Evolutionary conservation across 345 rosid genomes (phyloP), one percentile per base, ranked within the genome.

Genomic region (Populus euphratica): DNA sequence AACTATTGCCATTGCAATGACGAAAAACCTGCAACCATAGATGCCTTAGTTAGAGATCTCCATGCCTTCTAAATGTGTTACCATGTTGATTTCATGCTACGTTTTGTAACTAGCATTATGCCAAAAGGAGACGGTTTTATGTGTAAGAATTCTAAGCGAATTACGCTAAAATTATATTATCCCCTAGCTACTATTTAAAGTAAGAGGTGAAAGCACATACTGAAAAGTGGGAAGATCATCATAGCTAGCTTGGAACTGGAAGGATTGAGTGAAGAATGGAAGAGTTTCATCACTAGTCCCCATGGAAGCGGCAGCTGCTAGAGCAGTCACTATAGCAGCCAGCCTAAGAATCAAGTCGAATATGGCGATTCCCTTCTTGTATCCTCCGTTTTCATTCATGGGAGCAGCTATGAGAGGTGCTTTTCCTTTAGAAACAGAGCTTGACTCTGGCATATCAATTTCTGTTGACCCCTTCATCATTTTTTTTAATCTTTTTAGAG

Each of bases 261-360:
- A 87, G 90, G 91, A 95, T 83, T 89, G 99, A 70, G 96, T 93
- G 86, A 91, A 90, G 84, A 95, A 91, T 31, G 99, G 99, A 38
- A 95, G 94, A 33, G 91, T 86, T 52, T 95, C 91, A 21, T 89
- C 84, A 18, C 94, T 93, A 5, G 89, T 87, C 73, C 81, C 97
- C 99, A 95, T 95, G 80, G 90, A 74, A 6, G 87, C 79, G 9
- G 97, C 87, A 5, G 97, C 94, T 0, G 87, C 85, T 9, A 93
- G 80, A 74, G 90, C 67, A 18, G 87, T 47, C 25, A 71, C 80
- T 12, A 90, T 67, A 68, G 94, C 98, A 1, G 82, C 86, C 39
- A 95, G 54, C 75, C 99, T 90, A 20, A 95, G 78, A 74, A 95
- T 54, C 79, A 93, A 83, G 84, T 95, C 98, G 39, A 90, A 84